Evolutionary conservation across 345 rosid species (phyloP), one percentile per base, ranked within the genome.

Genomic region (Clausena lansium): DNA sequence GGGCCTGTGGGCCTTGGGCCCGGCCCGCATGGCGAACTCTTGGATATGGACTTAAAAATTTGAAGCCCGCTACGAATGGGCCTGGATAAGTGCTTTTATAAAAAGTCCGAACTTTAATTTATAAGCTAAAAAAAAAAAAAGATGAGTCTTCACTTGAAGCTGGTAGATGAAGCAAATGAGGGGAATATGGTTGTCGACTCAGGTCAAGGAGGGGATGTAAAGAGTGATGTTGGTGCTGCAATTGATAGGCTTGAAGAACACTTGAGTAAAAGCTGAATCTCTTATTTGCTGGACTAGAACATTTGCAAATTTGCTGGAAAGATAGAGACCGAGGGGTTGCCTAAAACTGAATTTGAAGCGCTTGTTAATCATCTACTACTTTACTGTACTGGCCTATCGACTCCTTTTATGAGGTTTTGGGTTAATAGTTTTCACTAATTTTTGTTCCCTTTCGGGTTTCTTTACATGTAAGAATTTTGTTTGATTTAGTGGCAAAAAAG

Each of bases 81-180:
- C n/a, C n/a, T n/a, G n/a, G n/a, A n/a, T n/a, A n/a, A n/a, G n/a
- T n/a, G n/a, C n/a, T n/a, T n/a, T n/a, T n/a, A n/a, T n/a, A n/a
- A n/a, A n/a, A n/a, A n/a, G n/a, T n/a, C n/a, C n/a, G n/a, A n/a
- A n/a, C n/a, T n/a, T n/a, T n/a, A n/a, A n/a, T n/a, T n/a, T n/a
- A n/a, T n/a, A n/a, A n/a, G n/a, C n/a, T n/a, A n/a, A n/a, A n/a
- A n/a, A n/a, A n/a, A n/a, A n/a, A n/a, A n/a, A n/a, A n/a, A n/a
- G n/a, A n/a, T n/a, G n/a, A n/a, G n/a, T n/a, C 60, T 92, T 70
- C 97, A 95, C 65, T 79, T 93, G 87, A 95, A 95, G 88, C 90
- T 93, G 30, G 84, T 93, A 76, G 88, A 92, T 82, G 93, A 93
- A 85, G 98, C 94, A 65, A 91, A 93, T 76, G 90, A 93, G 84